Evolutionary conservation across 148 eudicot species (phyloP).

Genomic region (Camellia lanceoleosa): DNA sequence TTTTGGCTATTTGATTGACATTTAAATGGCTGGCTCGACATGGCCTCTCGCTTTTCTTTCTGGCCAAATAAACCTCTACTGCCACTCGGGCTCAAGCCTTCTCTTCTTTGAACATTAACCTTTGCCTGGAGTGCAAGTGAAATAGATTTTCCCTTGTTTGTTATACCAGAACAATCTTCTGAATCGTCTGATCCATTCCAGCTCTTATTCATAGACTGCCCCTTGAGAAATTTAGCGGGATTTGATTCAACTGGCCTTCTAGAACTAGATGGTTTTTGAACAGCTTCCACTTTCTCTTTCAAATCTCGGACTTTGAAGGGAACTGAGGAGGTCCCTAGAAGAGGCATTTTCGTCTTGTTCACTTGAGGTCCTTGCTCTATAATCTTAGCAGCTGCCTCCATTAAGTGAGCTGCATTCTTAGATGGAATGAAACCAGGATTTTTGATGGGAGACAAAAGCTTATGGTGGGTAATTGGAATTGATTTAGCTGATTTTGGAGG

Average conservation of each 20-base stretch:
- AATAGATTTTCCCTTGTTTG: conserved; percentile 62
- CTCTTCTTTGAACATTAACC: conserved; percentile 90
- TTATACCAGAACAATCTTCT: conserved; percentile 43
- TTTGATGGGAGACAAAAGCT: conserved; percentile 92
- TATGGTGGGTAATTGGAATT: conserved; percentile 79
- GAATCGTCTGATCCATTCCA: conserved; percentile 51
- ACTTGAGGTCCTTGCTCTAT: conserved; percentile 61
- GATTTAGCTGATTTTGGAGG: conserved; percentile 91
- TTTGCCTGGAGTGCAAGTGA: conserved; percentile 96
- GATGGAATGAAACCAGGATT: conserved; percentile 59
- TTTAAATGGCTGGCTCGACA: conserved; percentile 37
- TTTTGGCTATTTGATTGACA: conserved; percentile 48
- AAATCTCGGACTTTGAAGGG: conserved; percentile 64
- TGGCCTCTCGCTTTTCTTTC: conserved; percentile 43
- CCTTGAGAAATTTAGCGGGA: conserved; percentile 54
- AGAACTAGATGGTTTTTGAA: conserved; percentile 41
- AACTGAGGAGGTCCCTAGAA: conserved; percentile 55
- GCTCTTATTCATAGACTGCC: conserved; percentile 58
- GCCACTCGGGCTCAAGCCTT: conserved; percentile 38
- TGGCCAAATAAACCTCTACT: conserved; percentile 33
- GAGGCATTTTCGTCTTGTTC: conserved; percentile 49
- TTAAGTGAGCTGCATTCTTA: conserved; percentile 69
- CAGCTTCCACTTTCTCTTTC: conserved; percentile 60
- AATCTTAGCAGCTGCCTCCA: conserved; percentile 91
- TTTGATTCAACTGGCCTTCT: conserved; percentile 52